Percentiles rank a stretch among this genome's conserved stretches.
These are phyloP conservation scores for Globisporangium splendens DNA, from an alignment of 352 stramenopile species.

Conservation along the genomic window DNA sequence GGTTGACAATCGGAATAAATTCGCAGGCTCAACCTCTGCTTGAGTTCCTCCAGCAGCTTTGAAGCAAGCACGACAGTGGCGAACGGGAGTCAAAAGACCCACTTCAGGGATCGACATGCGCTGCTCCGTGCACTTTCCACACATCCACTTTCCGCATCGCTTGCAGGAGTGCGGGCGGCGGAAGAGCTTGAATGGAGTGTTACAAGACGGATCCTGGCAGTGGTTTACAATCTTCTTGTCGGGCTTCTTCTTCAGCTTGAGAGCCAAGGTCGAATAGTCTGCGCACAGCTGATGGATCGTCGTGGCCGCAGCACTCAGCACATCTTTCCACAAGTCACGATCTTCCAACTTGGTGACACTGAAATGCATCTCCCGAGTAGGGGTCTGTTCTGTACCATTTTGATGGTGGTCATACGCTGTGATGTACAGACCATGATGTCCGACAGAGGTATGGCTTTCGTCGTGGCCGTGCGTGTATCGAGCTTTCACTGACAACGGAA, in stretches of 20 bases:
- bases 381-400: constrained; percentile 36
- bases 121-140: constrained; percentile 75
- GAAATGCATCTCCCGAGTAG: constrained; percentile 77
- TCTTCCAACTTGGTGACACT: constrained; percentile 85
- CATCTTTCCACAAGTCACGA: constrained; percentile 75
- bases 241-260: constrained; percentile 76
- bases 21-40: constrained; percentile 60
- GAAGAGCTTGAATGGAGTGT: constrained; percentile 79
- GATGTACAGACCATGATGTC: constrained; percentile 81
- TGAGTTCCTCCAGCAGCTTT: constrained; percentile 59
- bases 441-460: constrained; percentile 77
- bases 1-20: constrained; percentile 44
- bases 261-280: constrained; percentile 59
- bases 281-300: constrained; percentile 64
- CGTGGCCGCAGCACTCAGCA: constrained; percentile 51
- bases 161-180: constrained; percentile 80
- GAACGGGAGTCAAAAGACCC: constrained; percentile 69
- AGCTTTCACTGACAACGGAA: constrained; percentile 64
- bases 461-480: constrained; percentile 85
- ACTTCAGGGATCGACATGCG: constrained; percentile 80
- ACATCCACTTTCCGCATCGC: constrained; percentile 84
- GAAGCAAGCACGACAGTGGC: constrained; percentile 79
- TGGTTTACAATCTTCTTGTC: constrained; percentile 81
- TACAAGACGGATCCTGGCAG: constrained; percentile 67
- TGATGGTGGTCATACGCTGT: constrained; percentile 79